Conservation (phyloP, 75 land plant genomes). For the Azolla pinnata region DNA sequence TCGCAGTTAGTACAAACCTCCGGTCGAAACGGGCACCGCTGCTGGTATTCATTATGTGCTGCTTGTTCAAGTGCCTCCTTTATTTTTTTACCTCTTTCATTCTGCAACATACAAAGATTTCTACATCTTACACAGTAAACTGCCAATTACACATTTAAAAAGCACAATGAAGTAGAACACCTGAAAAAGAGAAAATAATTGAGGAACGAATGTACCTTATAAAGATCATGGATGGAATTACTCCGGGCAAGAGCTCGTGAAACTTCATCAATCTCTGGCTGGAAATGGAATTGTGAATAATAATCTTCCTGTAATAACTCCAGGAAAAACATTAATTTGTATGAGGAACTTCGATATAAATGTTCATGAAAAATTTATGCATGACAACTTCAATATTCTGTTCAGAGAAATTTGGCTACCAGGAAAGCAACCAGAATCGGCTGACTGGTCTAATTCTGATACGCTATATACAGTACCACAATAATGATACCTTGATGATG, state of each 20-base stretch:
- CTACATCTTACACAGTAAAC: neutral
- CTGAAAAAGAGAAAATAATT: neutral
- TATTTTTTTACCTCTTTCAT: constrained; percentile 18
- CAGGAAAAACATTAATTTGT: too few species aligned
- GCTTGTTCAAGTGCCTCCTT: constrained; percentile 18
- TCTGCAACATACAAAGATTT: constrained; percentile 10
- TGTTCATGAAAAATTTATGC: too few species aligned
- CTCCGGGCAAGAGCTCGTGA: constrained; percentile 20
- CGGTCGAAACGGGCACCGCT: constrained; percentile 28
- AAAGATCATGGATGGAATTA: constrained; percentile 17
- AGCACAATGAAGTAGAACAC: neutral
- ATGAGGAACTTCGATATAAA: too few species aligned
- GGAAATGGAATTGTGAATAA: constrained; percentile 29
- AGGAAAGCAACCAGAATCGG: too few species aligned
- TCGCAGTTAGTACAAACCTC: too few species aligned
- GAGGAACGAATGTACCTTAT: constrained; percentile 12
- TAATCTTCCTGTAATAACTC: constrained; percentile 36
- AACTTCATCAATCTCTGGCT: constrained; percentile 25
- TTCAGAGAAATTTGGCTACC: too few species aligned
- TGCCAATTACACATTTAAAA: neutral
- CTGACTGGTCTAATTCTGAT: too few species aligned
- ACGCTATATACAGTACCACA: too few species aligned
- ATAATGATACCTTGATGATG: too few species aligned
- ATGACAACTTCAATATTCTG: too few species aligned
- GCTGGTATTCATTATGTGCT: constrained; percentile 15